Percentiles rank a stretch among this genome's conserved stretches.
phyloP scores from a whole-genome alignment of 2,329 filamentous ascomycete genomes.

The Pseudogymnoascus sp. region DNA sequence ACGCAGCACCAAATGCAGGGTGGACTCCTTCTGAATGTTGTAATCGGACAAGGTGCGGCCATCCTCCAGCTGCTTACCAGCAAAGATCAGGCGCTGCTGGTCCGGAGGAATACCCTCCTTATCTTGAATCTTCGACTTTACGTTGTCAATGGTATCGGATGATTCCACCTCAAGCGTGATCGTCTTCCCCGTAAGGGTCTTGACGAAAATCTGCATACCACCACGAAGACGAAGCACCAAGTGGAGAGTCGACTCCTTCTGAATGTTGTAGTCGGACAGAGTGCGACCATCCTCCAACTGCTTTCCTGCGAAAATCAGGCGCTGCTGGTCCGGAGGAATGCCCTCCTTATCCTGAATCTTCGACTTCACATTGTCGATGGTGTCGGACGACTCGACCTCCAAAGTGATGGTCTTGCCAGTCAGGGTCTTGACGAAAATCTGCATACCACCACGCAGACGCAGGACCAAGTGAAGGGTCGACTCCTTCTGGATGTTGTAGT shows the following conservation, averaged over 20 bases:
- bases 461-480: constrained; percentile 79
- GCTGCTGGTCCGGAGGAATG: constrained; percentile 90
- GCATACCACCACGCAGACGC: constrained; percentile 83
- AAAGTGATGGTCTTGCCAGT: constrained; percentile 93
- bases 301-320: constrained; percentile 89
- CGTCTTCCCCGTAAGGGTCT: constrained; percentile 63
- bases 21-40: constrained; percentile 78
- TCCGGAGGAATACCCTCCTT: constrained; percentile 67
- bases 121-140: constrained; percentile 64
- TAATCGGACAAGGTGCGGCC: constrained; percentile 78
- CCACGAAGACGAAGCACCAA: constrained; percentile 74
- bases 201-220: constrained; percentile 72
- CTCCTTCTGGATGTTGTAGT: constrained; percentile 97
- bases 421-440: constrained; percentile 80
- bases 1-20: constrained; percentile 63
- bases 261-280: constrained; percentile 92
- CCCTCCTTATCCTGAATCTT: constrained; percentile 95
- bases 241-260: constrained; percentile 81
- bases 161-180: constrained; percentile 63
- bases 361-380: constrained; percentile 87
- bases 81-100: constrained; percentile 64
- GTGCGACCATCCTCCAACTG: constrained; percentile 89
- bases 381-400: constrained; percentile 82
- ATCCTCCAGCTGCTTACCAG: constrained; percentile 66
- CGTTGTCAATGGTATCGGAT: constrained; percentile 64